Percentiles rank a stretch among this genome's conserved stretches.
Conservation (phyloP, 345 rosid genomes). For the Camelina laxa region DNA sequence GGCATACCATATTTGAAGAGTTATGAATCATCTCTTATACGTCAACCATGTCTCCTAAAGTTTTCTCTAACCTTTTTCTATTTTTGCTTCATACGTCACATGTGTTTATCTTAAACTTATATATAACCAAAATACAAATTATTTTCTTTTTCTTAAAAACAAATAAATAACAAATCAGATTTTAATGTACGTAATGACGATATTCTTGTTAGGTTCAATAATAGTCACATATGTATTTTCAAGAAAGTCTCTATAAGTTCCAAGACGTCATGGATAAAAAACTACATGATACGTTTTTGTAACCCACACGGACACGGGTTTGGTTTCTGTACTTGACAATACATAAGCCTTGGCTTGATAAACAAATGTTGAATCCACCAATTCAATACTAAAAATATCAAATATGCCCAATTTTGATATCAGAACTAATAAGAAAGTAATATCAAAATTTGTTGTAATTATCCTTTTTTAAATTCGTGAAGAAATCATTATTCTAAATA, state of each 20-base stretch:
- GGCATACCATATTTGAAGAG: conserved; percentile 33
- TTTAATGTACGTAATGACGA: neutral
- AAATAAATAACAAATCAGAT: neutral
- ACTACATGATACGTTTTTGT: conserved; percentile 23
- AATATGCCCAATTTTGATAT: neutral
- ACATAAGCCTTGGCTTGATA: neutral
- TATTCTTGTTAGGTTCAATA: conserved; percentile 19
- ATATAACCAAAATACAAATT: neutral
- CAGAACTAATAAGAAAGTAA: conserved; percentile 10
- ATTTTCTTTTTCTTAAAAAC: neutral
- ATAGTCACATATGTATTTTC: conserved; percentile 11
- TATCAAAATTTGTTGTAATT: neutral
- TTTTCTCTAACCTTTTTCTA: conserved; percentile 5
- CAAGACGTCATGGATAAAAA: conserved; percentile 24
- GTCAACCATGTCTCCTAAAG: conserved; percentile 37
- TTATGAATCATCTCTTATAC: conserved; percentile 38
- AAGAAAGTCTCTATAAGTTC: neutral
- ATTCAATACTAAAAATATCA: neutral
- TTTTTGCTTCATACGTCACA: conserved; percentile 8
- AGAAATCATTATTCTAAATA: neutral
- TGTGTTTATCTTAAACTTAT: neutral
- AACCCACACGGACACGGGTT: conserved; percentile 15
- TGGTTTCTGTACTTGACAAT: neutral
- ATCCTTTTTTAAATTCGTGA: neutral
- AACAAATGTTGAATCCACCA: too few species aligned